Percentiles rank a stretch among this genome's conserved stretches.
Evolutionary conservation across 2,329 filamentous ascomycete genomes (phyloP).

Genomic region (Neonectria ditissima): DNA sequence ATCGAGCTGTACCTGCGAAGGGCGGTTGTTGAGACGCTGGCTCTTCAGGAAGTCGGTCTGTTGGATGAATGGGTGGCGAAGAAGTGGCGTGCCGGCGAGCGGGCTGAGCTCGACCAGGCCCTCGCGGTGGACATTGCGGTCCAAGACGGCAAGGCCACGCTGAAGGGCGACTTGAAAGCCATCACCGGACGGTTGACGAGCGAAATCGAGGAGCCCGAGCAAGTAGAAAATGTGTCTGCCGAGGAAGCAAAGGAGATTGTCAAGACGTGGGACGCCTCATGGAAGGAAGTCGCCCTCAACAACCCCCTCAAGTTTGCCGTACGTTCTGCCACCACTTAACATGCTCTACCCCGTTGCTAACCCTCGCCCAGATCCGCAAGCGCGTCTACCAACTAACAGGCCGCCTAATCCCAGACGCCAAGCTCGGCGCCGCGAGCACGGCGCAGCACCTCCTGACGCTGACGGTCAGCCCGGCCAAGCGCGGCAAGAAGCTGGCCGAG

Average conservation of each 20-base stretch:
- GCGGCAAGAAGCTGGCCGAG: slow-evolving; percentile 72
- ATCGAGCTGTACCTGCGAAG: slow-evolving; percentile 63
- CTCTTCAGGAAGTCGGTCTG: slow-evolving; percentile 51
- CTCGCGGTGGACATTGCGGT: slow-evolving; percentile 54
- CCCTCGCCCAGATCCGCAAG: slow-evolving; percentile 76
- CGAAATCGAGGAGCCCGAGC: slow-evolving; percentile 43
- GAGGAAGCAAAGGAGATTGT: slow-evolving; percentile 58
- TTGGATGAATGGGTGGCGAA: slow-evolving; percentile 48
- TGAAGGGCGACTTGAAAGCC: slow-evolving; percentile 53
- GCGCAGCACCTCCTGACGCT: slow-evolving; percentile 66
- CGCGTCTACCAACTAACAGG: slow-evolving; percentile 86
- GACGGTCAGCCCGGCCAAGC: slow-evolving; percentile 65
- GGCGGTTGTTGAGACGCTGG: slow-evolving; percentile 65
- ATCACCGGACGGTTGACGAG: slow-evolving; percentile 50
- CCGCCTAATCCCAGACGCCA: slow-evolving; percentile 77
- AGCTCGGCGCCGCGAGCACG: slow-evolving; percentile 67
- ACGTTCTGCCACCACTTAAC: slow-evolving; percentile 52
- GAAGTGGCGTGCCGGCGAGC: slow-evolving; percentile 50
- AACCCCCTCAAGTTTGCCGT: slow-evolving; percentile 82
- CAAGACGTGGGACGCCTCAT: slow-evolving; percentile 64
- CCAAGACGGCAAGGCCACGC: slow-evolving; percentile 53
- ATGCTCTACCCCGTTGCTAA: slow-evolving; percentile 22
- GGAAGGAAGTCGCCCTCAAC: slow-evolving; percentile 68
- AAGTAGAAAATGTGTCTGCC: slow-evolving; percentile 42
- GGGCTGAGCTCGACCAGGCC: slow-evolving; percentile 50